Evolutionary conservation across 2,329 filamentous ascomycete species (phyloP).

Genomic region (Ceratocystis lukuohia): DNA sequence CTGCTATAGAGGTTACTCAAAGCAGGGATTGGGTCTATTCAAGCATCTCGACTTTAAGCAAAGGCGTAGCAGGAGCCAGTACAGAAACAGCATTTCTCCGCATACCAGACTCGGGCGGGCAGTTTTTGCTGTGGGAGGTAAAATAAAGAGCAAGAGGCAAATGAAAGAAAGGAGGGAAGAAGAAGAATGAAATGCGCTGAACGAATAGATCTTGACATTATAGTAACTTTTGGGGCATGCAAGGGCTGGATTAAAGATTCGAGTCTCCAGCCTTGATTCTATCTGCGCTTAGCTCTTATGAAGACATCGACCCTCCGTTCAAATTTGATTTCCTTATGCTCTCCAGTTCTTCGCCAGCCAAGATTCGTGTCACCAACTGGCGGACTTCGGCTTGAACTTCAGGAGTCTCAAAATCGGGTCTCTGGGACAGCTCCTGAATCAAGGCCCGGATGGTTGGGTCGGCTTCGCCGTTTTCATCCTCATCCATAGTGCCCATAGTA

Average conservation of each 20-base stretch:
- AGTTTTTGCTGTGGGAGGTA: slow-evolving; percentile 50
- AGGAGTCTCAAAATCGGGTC: slow-evolving; percentile 70
- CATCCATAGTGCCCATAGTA: slow-evolving; percentile 60
- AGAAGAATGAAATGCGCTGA: neutral
- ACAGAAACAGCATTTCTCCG: slow-evolving; percentile 42
- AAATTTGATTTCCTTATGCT: slow-evolving; percentile 26
- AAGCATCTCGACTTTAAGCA: slow-evolving; percentile 39
- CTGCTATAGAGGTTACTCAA: neutral
- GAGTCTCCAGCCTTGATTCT: no score
- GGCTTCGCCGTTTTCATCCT: slow-evolving; percentile 40
- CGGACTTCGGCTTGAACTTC: slow-evolving; percentile 69
- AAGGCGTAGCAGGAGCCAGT: slow-evolving; percentile 30
- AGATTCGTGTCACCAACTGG: slow-evolving; percentile 64
- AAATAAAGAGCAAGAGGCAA: slow-evolving; percentile 22
- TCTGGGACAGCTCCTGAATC: slow-evolving; percentile 77
- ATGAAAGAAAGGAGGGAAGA: neutral
- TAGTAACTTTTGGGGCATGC: neutral
- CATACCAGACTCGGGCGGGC: slow-evolving; percentile 32
- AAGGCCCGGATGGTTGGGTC: slow-evolving; percentile 73
- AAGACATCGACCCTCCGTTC: neutral
- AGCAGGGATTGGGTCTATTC: slow-evolving; percentile 9
- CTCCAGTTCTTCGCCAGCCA: slow-evolving; percentile 51
- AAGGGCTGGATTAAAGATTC: neutral
- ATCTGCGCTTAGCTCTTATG: neutral
- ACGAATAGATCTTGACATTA: neutral